phyloP scores from a whole-genome alignment of 495 filamentous ascomycete genomes.

The Penicillium coprophilum region DNA sequence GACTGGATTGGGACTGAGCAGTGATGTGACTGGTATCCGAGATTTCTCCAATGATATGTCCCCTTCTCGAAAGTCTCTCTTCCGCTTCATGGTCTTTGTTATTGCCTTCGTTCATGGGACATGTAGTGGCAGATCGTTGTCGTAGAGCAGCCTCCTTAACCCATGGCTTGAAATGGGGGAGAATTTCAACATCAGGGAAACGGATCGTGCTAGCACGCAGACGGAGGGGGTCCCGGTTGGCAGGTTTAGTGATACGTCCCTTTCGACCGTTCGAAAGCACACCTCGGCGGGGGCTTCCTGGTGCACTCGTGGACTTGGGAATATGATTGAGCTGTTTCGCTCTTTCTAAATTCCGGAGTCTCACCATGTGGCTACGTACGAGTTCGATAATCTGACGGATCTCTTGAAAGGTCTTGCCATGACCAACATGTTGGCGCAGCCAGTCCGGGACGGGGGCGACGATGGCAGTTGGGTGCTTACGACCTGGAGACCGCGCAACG shows the following conservation, averaged over 20 bases:
- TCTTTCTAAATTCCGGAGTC: conserved; percentile 7
- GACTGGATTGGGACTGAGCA: not conserved
- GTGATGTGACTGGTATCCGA: not conserved
- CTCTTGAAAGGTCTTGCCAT: conserved; percentile 31
- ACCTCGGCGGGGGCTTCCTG: not conserved
- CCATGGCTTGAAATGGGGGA: conserved; percentile 53
- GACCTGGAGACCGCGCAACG: conserved; percentile 4
- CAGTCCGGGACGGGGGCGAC: conserved; percentile 35
- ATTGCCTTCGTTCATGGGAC: not conserved
- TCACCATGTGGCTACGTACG: conserved; percentile 22
- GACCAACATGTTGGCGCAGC: conserved; percentile 30
- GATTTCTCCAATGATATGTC: not conserved
- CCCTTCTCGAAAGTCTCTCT: not conserved
- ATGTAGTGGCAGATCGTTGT: not conserved
- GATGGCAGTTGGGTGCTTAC: conserved; percentile 25
- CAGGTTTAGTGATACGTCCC: not conserved
- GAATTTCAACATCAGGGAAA: conserved; percentile 68
- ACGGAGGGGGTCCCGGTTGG: not conserved
- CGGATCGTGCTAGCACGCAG: conserved; percentile 10
- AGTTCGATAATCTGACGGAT: conserved; percentile 29
- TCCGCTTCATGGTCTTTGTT: not conserved
- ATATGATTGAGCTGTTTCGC: not conserved
- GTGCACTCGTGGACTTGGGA: not conserved
- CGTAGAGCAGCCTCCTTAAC: conserved; percentile 15
- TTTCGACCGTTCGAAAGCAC: not conserved